phyloP scores from a whole-genome alignment of 169 alveolate species.

The Amoebophrya sp. region DNA sequence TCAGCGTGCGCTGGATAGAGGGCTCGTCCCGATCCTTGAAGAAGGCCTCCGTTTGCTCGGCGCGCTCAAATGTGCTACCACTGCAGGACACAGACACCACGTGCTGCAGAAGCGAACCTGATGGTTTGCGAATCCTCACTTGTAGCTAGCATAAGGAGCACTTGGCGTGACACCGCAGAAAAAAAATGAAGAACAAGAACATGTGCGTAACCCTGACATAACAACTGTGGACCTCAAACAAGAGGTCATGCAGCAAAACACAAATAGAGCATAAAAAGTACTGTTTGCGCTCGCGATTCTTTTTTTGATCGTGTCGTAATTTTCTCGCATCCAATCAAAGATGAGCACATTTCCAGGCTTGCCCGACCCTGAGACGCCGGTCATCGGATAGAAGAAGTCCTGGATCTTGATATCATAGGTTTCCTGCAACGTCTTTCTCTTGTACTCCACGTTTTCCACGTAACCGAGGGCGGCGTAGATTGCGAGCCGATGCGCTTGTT shows the following conservation, averaged over 20 bases:
- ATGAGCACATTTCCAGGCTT: neutral
- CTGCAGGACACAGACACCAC: neutral
- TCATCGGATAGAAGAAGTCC: slow-evolving; percentile 20
- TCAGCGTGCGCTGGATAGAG: neutral
- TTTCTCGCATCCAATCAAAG: slow-evolving; percentile 10
- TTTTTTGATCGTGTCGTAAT: neutral
- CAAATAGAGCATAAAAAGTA: no score
- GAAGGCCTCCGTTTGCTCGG: neutral
- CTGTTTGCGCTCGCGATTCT: neutral
- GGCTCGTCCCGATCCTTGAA: slow-evolving; percentile 7
- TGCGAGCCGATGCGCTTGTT: neutral
- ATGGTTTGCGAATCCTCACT: no score
- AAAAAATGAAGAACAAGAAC: no score
- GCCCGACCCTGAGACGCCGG: neutral
- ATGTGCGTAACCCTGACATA: no score
- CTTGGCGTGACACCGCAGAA: no score
- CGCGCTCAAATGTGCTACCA: neutral
- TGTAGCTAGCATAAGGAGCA: no score
- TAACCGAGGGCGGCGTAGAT: neutral
- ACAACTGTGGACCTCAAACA: no score
- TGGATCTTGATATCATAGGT: neutral
- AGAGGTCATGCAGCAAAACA: no score
- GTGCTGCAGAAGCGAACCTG: slow-evolving; percentile 22
- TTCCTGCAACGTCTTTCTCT: neutral
- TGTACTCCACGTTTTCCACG: neutral